phyloP scores from a whole-genome alignment of 2,329 filamentous ascomycete species.

The Fusarium sp. region DNA sequence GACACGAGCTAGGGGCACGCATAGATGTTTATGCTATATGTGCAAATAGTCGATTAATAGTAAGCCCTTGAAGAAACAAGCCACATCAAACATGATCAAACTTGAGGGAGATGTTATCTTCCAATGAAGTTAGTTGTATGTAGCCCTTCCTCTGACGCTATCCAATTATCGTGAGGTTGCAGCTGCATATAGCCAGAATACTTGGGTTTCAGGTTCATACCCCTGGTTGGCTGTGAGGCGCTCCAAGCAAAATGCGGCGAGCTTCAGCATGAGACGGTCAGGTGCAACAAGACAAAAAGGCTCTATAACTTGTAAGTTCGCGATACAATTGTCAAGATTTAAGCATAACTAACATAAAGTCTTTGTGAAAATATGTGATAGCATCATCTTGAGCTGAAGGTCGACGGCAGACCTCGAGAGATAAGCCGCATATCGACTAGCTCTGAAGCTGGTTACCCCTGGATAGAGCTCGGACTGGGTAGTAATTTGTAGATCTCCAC shows the following conservation, averaged over 20 bases:
- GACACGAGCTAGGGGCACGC: conserved; percentile 25
- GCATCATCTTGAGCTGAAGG: not conserved
- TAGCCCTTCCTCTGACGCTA: not conserved
- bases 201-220: conserved; percentile 22
- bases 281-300: not conserved
- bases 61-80: conserved; percentile 16
- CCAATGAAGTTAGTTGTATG: conserved; percentile 12
- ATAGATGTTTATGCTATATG: conserved; percentile 1
- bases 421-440: conserved; percentile 22
- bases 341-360: not conserved
- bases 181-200: conserved; percentile 7
- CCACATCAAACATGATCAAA: conserved; percentile 13
- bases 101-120: not conserved
- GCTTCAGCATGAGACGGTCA: conserved; percentile 19
- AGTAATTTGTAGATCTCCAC: conserved; percentile 30
- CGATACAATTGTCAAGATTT: not conserved
- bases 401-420: not conserved
- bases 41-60: conserved; percentile 29
- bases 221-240: conserved; percentile 16
- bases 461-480: conserved; percentile 26
- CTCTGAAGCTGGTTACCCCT: conserved; percentile 15
- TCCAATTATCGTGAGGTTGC: conserved; percentile 11
- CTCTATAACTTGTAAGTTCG: not conserved
- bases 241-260: conserved; percentile 13
- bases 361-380: not conserved